Evolutionary conservation across 352 stramenopile genomes (phyloP), one percentile per base, ranked within the genome.

Genomic region (Phytopythium oedochilum): DNA sequence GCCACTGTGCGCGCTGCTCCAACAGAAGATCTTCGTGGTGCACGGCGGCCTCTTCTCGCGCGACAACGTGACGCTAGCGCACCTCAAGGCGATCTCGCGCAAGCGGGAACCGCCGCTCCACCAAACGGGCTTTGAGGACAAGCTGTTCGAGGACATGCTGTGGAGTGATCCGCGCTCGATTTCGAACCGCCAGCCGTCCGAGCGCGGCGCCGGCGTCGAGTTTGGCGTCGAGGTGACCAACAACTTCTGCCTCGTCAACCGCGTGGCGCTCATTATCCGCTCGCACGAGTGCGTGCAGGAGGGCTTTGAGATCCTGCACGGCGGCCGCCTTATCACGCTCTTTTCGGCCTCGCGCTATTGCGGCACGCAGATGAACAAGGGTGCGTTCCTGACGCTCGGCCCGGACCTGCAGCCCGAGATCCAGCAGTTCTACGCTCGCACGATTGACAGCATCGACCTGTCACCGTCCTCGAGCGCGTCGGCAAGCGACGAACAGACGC

Each of bases 161-260:
- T 98, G 92, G 92, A 96, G 85, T 42, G 92, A 97, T 56, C 91
- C 91, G 29, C 86, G 88, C 26, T 66, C 86, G 15, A 94, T 92
- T 55, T 59, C 75, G 46, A 71, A 60, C 9, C 81, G 86, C 23
- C 82, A 94, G 61, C 80, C 85, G 17, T 93, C 79, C 0, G 84
- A 94, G 43, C 85, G 92, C 55, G 92, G 93, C 5, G 92, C 92
- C 4, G 93, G 93, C 12, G 84, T 97, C 14, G 88, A 97, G 59
- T 98, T 98, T 73, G 93, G 93, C 8, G 75, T 91, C 5, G 87
- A 95, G 26, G 87, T 98, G 36, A 98, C 91, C 25, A 94, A 97
- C 60, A 95, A 97, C 51, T 98, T 98, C 55, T 95, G 92, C 39
- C 57, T 91, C n/a, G 87, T 92, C 25, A 98, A 98, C 70, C 85